A percentile compares a stretch with the other conserved stretches of the same genome.
These are phyloP conservation scores for Hypoxylon sp. DNA, from an alignment of 2,329 filamentous ascomycete species.

Conservation along the genomic window DNA sequence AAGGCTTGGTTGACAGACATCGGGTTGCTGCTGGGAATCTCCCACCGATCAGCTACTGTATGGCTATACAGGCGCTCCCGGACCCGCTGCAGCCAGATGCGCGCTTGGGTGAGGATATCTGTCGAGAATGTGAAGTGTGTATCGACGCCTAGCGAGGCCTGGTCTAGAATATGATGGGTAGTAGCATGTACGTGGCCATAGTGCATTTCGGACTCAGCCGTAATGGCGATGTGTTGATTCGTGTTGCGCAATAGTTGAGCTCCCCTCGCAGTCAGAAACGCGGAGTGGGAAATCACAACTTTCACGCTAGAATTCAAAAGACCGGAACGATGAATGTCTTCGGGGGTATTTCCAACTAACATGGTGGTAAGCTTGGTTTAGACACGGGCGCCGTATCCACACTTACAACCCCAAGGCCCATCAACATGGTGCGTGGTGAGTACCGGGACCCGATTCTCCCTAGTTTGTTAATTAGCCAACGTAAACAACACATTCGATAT, in stretches of 20 bases:
- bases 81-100: constrained; percentile 62
- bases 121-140: constrained; percentile 63
- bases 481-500: background rate
- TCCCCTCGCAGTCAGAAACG: constrained; percentile 56
- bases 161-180: constrained; percentile 58
- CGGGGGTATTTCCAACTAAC: constrained; percentile 52
- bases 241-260: constrained; percentile 56
- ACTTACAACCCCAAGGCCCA: constrained; percentile 24
- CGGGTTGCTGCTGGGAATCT: constrained; percentile 58
- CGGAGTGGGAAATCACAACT: constrained; percentile 62
- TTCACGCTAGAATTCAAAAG: constrained; percentile 58
- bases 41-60: constrained; percentile 51
- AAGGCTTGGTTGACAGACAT: constrained; percentile 65
- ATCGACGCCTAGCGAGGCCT: constrained; percentile 63
- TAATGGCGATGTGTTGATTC: constrained; percentile 65
- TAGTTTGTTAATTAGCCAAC: constrained; percentile 1
- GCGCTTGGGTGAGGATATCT: constrained; percentile 63
- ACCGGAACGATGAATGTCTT: constrained; percentile 50
- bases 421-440: constrained; percentile 22
- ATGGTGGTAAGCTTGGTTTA: constrained; percentile 46
- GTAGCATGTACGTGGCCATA: constrained; percentile 61
- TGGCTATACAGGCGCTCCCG: constrained; percentile 53
- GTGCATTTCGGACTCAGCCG: constrained; percentile 67
- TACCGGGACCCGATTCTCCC: constrained; percentile 14
- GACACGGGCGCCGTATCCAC: constrained; percentile 52